Evolutionary conservation across 495 filamentous ascomycete species (phyloP), one percentile per base, ranked within the genome.

Genomic region (Penicillium salamii): DNA sequence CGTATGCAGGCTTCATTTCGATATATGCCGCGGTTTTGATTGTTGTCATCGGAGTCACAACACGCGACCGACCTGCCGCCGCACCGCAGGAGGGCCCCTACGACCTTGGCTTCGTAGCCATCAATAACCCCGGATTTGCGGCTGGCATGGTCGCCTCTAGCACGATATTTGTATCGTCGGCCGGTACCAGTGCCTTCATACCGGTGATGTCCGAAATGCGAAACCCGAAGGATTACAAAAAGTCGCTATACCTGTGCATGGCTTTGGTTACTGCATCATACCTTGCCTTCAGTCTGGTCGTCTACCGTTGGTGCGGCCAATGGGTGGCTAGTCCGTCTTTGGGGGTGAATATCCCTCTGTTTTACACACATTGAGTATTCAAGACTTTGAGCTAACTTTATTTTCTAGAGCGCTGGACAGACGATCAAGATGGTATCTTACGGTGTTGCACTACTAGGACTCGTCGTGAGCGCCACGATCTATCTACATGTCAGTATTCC

Each of bases 191-290:
- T 57, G 78, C 85, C 55, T 84, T 88, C 61, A 80, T 90, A 64
- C 78, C 74, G 34, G 85, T 91, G 58, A 86, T 87, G 58, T 78
- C 83, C 42, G 88, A 91, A 62, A 84, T 91, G 78, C 78, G 82
- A 50, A 80, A 80, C 1, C 86, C 86, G 1, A 63, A 63, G 38
- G 79, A 86, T 54, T 88, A 79, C 55, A 70, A 71, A 37, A 86
- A 86, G 65, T 75, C 86, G 2, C 71, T 89, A 19, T 74, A 74
- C 40, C 49, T 77, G 11, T 78, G 84, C n/a, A 82, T 84, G 58
- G 49, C 69, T 36, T 71, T 79, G 19, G 82, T 86, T 41, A 83
- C 80, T 12, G 56, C 75, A 44, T 79, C 87, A 26, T 91, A 92
- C 61, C 55, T 72, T 17, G 57, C 64, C 5, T 65, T 71, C 23